Evolutionary conservation across 1,139 yeast species (phyloP).

Genomic region (Eremothecium sinecaudum): DNA sequence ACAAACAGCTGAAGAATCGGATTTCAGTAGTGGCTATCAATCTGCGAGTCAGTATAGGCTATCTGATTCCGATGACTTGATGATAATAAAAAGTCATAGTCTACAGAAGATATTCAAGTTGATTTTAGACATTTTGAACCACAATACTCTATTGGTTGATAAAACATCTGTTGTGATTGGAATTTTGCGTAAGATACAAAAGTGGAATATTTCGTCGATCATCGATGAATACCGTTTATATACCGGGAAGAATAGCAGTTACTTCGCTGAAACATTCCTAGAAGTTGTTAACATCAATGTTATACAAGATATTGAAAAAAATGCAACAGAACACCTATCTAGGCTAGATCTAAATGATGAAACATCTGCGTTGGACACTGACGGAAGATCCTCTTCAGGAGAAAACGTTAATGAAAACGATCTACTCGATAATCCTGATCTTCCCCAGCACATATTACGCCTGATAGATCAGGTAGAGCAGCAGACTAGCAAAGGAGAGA

Average conservation of each 20-base stretch:
- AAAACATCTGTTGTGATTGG: constrained; percentile 75
- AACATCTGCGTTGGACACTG: constrained; percentile 4
- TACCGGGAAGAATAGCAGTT: constrained; percentile 63
- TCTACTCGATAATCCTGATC: constrained; percentile 23
- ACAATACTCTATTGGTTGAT: constrained; percentile 69
- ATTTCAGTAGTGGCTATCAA: constrained; percentile 9
- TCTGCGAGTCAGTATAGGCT: constrained; percentile 12
- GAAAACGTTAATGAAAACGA: constrained; percentile 25
- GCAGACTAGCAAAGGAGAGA: constrained; percentile 10
- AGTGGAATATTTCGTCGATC: constrained; percentile 81
- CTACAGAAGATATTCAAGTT: constrained; percentile 50
- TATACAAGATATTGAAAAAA: constrained; percentile 21
- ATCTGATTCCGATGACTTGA: constrained; percentile 49
- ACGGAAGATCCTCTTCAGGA: constrained; percentile 10
- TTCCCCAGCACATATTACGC: constrained; percentile 24
- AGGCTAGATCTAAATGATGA: constrained; percentile 3
- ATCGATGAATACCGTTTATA: constrained; percentile 76
- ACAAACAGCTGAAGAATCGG: constrained; percentile 11
- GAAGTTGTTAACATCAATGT: constrained; percentile 59
- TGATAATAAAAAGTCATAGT: constrained; percentile 55
- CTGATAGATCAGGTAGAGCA: constrained; percentile 20
- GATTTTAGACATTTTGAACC: constrained; percentile 52
- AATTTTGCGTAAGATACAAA: constrained; percentile 67
- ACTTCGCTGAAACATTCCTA: constrained; percentile 71
- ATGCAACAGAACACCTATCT: constrained; percentile 3